phyloP scores from a whole-genome alignment of 2,329 filamentous ascomycete species.

The Didymella segeticola region DNA sequence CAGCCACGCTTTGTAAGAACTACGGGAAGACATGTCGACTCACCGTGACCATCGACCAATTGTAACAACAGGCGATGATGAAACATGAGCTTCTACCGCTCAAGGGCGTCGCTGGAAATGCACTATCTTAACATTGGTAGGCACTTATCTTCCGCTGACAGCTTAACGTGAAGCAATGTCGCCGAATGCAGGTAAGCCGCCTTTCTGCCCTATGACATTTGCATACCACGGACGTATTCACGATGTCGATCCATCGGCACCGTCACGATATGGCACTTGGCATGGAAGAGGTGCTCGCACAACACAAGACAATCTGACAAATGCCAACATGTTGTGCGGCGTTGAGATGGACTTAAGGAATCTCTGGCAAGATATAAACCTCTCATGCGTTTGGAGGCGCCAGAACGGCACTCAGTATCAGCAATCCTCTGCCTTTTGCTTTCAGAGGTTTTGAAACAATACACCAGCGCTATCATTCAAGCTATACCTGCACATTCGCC shows the following conservation, averaged over 20 bases:
- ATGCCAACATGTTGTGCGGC: constrained; percentile 4
- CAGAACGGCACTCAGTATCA: constrained; percentile 5
- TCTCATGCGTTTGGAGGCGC: constrained; percentile 2
- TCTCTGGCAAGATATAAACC: constrained; percentile 3
- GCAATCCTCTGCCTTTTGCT: not conserved
- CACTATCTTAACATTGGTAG: constrained; percentile 3
- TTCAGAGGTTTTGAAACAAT: not conserved
- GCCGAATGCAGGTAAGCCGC: constrained; percentile 1
- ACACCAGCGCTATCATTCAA: not conserved
- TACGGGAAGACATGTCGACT: not conserved
- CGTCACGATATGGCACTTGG: not conserved
- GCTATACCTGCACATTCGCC: not conserved
- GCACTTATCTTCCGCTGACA: constrained; percentile 2
- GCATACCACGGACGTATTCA: not conserved
- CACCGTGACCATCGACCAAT: not conserved
- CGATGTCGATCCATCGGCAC: constrained; percentile 1
- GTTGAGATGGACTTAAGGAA: constrained; percentile 14
- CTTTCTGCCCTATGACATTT: constrained; percentile 1
- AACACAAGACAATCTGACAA: constrained; percentile 6
- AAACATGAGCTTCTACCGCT: constrained; percentile 3
- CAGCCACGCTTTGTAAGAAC: constrained; percentile 9
- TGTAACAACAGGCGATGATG: not conserved
- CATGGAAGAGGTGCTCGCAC: not conserved
- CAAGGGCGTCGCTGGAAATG: not conserved
- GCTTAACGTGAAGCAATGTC: constrained; percentile 11